Percentiles rank a stretch among this genome's conserved stretches.
phyloP scores from a whole-genome alignment of 1,284 basidiomycete species.

The Microstroma glucosiphilum region DNA sequence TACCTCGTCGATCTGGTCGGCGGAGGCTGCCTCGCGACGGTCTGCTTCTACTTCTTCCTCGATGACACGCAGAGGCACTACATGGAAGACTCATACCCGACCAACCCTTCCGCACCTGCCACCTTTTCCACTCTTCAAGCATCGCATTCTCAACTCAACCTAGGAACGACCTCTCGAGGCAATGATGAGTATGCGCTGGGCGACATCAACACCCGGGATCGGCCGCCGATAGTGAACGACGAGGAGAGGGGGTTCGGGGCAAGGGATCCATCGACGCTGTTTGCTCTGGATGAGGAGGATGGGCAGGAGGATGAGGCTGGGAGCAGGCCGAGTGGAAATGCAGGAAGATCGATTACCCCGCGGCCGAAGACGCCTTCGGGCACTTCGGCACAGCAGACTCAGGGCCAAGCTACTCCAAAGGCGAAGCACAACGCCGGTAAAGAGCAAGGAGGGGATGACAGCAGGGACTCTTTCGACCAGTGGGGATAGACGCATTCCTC shows the following conservation, averaged over 20 bases:
- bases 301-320: not conserved
- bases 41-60: constrained; percentile 65
- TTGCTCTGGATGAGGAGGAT: constrained; percentile 1
- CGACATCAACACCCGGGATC: not conserved
- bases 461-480: constrained; percentile 6
- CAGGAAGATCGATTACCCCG: constrained; percentile 1
- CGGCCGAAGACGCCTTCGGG: not conserved
- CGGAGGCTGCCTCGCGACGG: constrained; percentile 80
- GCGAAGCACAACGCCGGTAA: not conserved
- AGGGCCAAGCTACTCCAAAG: not conserved
- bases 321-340: not conserved
- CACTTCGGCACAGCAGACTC: not conserved
- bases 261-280: not conserved
- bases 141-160: constrained; percentile 1
- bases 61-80: constrained; percentile 4
- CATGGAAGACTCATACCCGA: constrained; percentile 7
- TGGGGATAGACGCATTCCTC: not conserved
- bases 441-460: not conserved
- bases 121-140: constrained; percentile 1
- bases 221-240: not conserved
- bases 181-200: not conserved
- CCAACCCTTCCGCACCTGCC: constrained; percentile 3
- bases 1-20: constrained; percentile 95
- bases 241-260: not conserved
- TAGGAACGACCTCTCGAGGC: not conserved